phyloP scores from a whole-genome alignment of 2,329 filamentous ascomycete species.

The Aaosphaeria pasadenensis region DNA sequence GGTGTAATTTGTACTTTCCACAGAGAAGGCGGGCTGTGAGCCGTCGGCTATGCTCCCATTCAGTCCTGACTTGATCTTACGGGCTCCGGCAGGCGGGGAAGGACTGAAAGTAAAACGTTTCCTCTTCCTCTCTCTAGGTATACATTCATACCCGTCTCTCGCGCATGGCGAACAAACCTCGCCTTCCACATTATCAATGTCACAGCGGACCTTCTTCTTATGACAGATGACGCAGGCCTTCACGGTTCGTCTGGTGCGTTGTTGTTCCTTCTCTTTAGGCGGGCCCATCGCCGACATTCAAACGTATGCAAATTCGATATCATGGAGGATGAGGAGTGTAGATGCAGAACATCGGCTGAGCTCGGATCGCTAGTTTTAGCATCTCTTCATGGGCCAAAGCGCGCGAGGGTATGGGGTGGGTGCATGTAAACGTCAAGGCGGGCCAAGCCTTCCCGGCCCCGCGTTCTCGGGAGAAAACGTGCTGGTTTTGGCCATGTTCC shows the following conservation, averaged over 20 bases:
- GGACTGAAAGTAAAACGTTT: slow-evolving; percentile 32
- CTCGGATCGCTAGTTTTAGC: too few species aligned
- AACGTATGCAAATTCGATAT: too few species aligned
- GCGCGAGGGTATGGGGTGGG: too few species aligned
- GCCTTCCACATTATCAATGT: slow-evolving; percentile 26
- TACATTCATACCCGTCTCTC: slow-evolving; percentile 30
- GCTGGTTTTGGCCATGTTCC: too few species aligned
- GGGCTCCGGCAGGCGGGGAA: slow-evolving; percentile 19
- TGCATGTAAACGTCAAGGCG: too few species aligned
- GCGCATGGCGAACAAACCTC: slow-evolving; percentile 39
- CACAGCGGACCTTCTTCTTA: slow-evolving; percentile 40
- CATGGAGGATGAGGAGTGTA: too few species aligned
- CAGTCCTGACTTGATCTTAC: slow-evolving; percentile 8
- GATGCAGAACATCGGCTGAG: too few species aligned
- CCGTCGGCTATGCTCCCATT: slow-evolving; percentile 6
- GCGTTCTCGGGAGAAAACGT: too few species aligned
- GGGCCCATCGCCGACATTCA: neutral
- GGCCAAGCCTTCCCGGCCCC: too few species aligned
- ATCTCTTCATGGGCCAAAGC: too few species aligned
- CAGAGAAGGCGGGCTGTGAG: slow-evolving; percentile 7
- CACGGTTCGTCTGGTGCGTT: slow-evolving; percentile 22
- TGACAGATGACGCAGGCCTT: slow-evolving; percentile 43
- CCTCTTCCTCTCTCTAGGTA: slow-evolving; percentile 29
- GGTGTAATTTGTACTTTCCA: slow-evolving; percentile 2
- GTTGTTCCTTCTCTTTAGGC: slow-evolving; percentile 7